Evolutionary conservation across 164 flowering plant genomes (phyloP).

Genomic region (Saururus chinensis): DNA sequence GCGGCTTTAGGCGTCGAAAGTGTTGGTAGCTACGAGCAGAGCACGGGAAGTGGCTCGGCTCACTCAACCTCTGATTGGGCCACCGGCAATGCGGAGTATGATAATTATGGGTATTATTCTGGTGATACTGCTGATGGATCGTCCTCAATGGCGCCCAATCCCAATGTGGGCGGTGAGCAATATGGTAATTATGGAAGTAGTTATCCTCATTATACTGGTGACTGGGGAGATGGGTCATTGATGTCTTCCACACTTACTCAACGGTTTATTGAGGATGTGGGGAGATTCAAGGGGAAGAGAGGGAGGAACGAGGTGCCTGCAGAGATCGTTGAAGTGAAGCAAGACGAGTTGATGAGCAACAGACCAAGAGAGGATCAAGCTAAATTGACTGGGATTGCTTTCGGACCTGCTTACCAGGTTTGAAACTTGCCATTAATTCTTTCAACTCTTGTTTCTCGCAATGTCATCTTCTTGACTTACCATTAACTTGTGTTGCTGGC

Average conservation of each 20-base stretch:
- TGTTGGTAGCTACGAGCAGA: neutral
- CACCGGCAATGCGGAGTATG: slow-evolving; percentile 3
- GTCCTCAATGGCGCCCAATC: slow-evolving; percentile 8
- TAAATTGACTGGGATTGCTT: slow-evolving; percentile 77
- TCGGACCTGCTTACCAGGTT: slow-evolving; percentile 93
- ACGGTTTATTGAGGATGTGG: slow-evolving; percentile 12
- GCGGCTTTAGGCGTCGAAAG: slow-evolving; percentile 3
- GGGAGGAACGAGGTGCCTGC: slow-evolving; percentile 58
- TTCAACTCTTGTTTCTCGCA: neutral
- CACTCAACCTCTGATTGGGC: neutral
- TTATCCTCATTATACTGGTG: slow-evolving; percentile 24
- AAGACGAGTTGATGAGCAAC: slow-evolving; percentile 88
- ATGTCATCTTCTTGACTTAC: too few relatives aligned
- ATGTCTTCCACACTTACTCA: slow-evolving; percentile 1
- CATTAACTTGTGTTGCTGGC: too few relatives aligned
- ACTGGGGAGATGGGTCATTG: slow-evolving; percentile 24
- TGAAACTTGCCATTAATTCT: neutral
- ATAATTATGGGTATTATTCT: slow-evolving; percentile 9
- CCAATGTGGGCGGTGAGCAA: slow-evolving; percentile 6
- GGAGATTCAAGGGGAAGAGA: slow-evolving; percentile 36
- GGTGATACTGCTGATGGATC: slow-evolving; percentile 11
- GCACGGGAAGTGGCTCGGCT: neutral
- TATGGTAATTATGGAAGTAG: slow-evolving; percentile 13
- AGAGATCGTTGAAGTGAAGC: slow-evolving; percentile 86
- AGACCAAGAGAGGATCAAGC: slow-evolving; percentile 78